These are phyloP conservation scores for Calonectria pseudoturangicola DNA, from an alignment of 2,329 filamentous ascomycete species.

Conservation along the genomic window DNA sequence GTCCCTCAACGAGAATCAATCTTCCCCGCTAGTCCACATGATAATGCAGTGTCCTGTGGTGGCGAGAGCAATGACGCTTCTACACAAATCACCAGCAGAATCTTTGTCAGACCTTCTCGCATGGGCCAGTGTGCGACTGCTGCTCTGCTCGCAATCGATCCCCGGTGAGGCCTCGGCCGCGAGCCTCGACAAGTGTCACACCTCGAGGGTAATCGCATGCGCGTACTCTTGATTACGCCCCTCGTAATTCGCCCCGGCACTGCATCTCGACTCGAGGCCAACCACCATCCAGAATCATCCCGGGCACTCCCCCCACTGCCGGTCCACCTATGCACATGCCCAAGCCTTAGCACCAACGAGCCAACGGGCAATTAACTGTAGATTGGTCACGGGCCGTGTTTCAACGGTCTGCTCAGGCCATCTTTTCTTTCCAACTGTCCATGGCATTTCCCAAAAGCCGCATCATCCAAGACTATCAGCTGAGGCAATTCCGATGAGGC, in stretches of 20 bases:
- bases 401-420: slow-evolving; percentile 23
- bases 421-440: slow-evolving; percentile 20
- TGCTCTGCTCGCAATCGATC: slow-evolving; percentile 24
- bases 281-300: slow-evolving; percentile 27
- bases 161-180: slow-evolving; percentile 17
- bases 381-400: slow-evolving; percentile 3
- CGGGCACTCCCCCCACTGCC: slow-evolving; percentile 22
- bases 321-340: slow-evolving; percentile 26
- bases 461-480: slow-evolving; percentile 22
- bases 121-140: slow-evolving; percentile 17
- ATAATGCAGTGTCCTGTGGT: slow-evolving; percentile 5
- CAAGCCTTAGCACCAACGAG: slow-evolving; percentile 32
- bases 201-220: neutral
- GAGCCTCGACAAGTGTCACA: neutral
- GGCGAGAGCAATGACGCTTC: slow-evolving; percentile 4
- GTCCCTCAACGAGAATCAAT: neutral
- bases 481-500: slow-evolving; percentile 5
- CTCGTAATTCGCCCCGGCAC: slow-evolving; percentile 2
- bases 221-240: slow-evolving; percentile 8
- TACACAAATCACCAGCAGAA: slow-evolving; percentile 20
- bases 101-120: slow-evolving; percentile 24
- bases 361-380: slow-evolving; percentile 6
- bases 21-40: slow-evolving; percentile 6
- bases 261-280: slow-evolving; percentile 4
- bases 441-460: slow-evolving; percentile 10